Base-by-base conservation (phyloP, 805 yeast genomes). In the Kazachstania taianensis region DNA sequence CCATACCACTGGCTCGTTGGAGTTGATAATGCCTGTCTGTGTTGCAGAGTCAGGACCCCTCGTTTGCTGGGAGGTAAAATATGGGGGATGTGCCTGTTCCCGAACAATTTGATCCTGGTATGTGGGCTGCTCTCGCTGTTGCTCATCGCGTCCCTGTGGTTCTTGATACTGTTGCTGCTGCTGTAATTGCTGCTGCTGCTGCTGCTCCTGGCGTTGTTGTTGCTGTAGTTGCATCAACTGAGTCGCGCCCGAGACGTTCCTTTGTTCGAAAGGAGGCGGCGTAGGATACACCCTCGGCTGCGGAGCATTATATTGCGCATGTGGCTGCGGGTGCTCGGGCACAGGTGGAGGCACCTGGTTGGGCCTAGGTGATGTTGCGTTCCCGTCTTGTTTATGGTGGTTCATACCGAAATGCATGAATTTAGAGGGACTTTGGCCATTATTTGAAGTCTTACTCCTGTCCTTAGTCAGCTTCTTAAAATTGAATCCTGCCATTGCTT, bases 401-500 rank as follows among this genome's bases (percentile, higher is more conserved):
- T 22, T 17, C n/a, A 20, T 12, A 28, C 30, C 34, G 15, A 42
- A 30, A 24, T 39, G 39, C 7, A 39, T 19, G 22, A 42, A 42
- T 44, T 59, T 46, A 48, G 58, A 20, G 13, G 22, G 13, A 33
- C n/a, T 27, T 10, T 12, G 23, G 5, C 26, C 53, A 15, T 39
- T 29, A 10, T 31, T 33, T 32, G 46, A 33, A 33, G 38, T 33
- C 30, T 41, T 32, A 28, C 41, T 41, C 34, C 50, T 46, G 14
- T 58, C 66, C 38, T 56, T 59, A 35, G 63, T 62, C 46, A 60
- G 63, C 50, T 68, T 72, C 49, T 64, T 69, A 50, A 75, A 72
- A 50, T 70, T 73, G 55, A 74, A 73, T 16, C 78, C 72, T 14
- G 78, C 72, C 78, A 73, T 72, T 4, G 13, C 29, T n/a, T n/a